Evolutionary conservation across 139 green algal genomes (phyloP).

Genomic region (Closterium sp.): DNA sequence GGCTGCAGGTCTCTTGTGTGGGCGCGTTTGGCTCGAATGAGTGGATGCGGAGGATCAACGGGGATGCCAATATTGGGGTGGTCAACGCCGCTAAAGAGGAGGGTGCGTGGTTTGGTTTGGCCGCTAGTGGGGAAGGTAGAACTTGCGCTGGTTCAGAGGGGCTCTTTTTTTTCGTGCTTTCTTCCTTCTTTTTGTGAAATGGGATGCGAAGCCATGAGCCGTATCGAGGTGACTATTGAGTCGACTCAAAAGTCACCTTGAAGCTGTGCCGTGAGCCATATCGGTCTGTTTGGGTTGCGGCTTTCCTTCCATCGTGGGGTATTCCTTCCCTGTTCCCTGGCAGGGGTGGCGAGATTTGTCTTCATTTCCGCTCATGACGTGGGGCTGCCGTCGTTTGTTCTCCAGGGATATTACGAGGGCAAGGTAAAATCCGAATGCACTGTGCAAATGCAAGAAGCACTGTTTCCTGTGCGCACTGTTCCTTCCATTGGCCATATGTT

Average conservation of each 20-base stretch:
- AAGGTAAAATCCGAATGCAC: slow-evolving; percentile 5
- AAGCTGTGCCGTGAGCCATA: too few species aligned
- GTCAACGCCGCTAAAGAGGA: background rate
- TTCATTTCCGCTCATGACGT: slow-evolving; percentile 58
- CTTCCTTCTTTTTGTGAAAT: background rate
- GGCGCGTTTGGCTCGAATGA: background rate
- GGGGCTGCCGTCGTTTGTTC: slow-evolving; percentile 42
- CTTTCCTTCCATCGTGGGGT: too few species aligned
- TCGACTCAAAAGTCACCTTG: too few species aligned
- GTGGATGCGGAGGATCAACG: background rate
- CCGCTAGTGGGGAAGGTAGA: background rate
- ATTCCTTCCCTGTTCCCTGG: background rate
- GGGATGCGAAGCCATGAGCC: too few species aligned
- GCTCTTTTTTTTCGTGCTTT: background rate
- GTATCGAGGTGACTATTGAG: too few species aligned
- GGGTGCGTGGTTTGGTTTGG: background rate
- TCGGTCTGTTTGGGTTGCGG: too few species aligned
- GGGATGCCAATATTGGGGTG: background rate
- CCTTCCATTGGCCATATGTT: slow-evolving; percentile 39
- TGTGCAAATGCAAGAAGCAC: background rate
- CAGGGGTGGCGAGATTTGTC: slow-evolving; percentile 53
- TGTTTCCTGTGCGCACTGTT: too few species aligned
- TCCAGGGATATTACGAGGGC: slow-evolving; percentile 52
- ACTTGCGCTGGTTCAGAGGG: background rate
- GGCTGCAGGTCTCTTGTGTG: too few species aligned